Percentiles rank a stretch among this genome's conserved stretches.
phyloP scores from a whole-genome alignment of 306 rosid genomes.

The Pyrus communis region DNA sequence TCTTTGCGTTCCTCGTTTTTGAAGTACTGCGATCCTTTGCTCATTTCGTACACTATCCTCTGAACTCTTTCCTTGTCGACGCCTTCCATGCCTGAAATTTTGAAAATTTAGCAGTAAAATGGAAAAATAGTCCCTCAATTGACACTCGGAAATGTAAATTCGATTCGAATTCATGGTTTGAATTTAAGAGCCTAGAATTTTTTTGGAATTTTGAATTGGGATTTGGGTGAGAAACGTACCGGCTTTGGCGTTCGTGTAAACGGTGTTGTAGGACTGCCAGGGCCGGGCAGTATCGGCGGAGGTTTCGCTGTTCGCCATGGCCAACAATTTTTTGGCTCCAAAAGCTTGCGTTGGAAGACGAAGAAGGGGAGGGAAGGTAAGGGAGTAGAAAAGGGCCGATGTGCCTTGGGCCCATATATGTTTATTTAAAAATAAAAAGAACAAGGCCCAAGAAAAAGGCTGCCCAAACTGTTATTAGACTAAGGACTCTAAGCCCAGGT shows the following conservation, averaged over 20 bases:
- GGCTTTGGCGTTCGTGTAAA: slow-evolving; percentile 86
- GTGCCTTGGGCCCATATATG: not conserved
- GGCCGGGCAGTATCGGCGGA: slow-evolving; percentile 39
- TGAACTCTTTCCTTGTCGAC: slow-evolving; percentile 93
- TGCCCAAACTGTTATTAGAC: not conserved
- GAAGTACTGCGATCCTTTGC: slow-evolving; percentile 89
- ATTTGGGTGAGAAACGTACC: slow-evolving; percentile 23
- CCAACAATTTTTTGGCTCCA: not conserved
- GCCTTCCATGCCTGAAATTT: slow-evolving; percentile 76
- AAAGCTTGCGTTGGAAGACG: slow-evolving; percentile 3
- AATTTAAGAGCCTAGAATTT: not conserved
- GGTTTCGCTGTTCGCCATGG: slow-evolving; percentile 38
- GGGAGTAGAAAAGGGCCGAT: not conserved
- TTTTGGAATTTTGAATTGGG: not conserved
- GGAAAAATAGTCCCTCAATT: not conserved
- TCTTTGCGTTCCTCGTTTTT: slow-evolving; percentile 87
- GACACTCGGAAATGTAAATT: not conserved
- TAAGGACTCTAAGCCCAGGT: too few relatives aligned
- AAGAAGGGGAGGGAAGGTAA: not conserved
- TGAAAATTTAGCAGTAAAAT: not conserved
- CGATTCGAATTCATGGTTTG: not conserved
- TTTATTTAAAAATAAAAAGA: not conserved
- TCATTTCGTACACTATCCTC: slow-evolving; percentile 79
- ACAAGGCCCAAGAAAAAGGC: not conserved
- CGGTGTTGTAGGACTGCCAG: slow-evolving; percentile 87